Conservation (phyloP, 148 eudicot genomes). For the Dysphania ambrosioides region DNA sequence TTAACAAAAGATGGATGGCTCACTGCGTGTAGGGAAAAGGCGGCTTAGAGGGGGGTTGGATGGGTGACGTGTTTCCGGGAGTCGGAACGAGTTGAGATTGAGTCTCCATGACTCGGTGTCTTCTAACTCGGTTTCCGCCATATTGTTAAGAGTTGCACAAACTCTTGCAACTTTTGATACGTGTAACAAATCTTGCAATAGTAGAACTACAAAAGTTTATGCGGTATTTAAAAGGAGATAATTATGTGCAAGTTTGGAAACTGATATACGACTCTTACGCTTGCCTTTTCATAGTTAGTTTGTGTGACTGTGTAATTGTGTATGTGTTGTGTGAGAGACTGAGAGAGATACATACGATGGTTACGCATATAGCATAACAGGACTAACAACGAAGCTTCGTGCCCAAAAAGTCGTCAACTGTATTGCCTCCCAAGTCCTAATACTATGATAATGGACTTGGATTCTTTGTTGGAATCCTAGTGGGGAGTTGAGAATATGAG, state of each 20-base stretch:
- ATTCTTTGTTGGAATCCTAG: not conserved
- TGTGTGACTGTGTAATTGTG: not conserved
- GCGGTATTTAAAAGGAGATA: not conserved
- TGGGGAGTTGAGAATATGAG: too few relatives aligned
- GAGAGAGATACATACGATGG: not conserved
- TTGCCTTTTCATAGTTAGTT: not conserved
- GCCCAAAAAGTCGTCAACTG: not conserved
- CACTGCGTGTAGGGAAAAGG: conserved; percentile 16
- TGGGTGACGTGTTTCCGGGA: conserved; percentile 15
- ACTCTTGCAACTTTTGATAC: not conserved
- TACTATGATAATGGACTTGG: not conserved
- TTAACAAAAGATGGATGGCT: not conserved
- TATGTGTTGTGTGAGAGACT: not conserved
- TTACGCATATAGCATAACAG: too few relatives aligned
- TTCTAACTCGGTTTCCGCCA: conserved; percentile 13
- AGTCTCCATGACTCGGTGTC: conserved; percentile 31
- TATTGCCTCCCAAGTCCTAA: not conserved
- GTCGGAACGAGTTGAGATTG: conserved; percentile 28
- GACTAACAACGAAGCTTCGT: conserved; percentile 3
- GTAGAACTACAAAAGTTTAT: too few relatives aligned
- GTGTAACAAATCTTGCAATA: not conserved
- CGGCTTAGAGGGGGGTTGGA: conserved; percentile 13
- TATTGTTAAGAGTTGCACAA: not conserved
- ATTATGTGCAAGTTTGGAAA: not conserved
- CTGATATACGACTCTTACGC: not conserved